A percentile compares a stretch with the other conserved stretches of the same genome.
phyloP scores from a whole-genome alignment of 495 filamentous ascomycete genomes.

The Stereocaulon alpinum region DNA sequence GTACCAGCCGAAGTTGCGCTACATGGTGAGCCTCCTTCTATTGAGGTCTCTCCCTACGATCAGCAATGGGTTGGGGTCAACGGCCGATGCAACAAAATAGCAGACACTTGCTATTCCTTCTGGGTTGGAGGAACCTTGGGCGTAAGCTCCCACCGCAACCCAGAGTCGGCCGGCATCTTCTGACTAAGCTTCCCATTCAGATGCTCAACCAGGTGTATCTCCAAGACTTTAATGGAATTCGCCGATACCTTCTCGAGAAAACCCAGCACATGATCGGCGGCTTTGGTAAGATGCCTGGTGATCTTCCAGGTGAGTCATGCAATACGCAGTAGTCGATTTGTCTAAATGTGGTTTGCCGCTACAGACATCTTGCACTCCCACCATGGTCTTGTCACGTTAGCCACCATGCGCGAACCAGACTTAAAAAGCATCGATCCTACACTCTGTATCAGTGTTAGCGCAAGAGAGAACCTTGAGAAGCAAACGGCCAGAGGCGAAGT shows the following conservation, averaged over 20 bases:
- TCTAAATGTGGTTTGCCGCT: not conserved
- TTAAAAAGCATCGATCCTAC: slow-evolving; percentile 55
- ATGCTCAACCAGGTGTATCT: slow-evolving; percentile 55
- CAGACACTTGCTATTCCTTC: slow-evolving; percentile 91
- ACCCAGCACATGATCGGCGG: slow-evolving; percentile 89
- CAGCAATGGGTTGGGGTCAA: slow-evolving; percentile 63
- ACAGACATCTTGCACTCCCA: slow-evolving; percentile 81
- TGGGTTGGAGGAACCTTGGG: slow-evolving; percentile 70
- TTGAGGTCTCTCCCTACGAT: slow-evolving; percentile 26
- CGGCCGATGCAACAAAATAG: slow-evolving; percentile 76
- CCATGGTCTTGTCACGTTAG: slow-evolving; percentile 72
- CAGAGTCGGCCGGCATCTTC: not conserved
- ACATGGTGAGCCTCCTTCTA: not conserved
- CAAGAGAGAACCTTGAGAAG: slow-evolving; percentile 32
- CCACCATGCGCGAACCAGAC: slow-evolving; percentile 51
- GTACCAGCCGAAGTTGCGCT: not conserved
- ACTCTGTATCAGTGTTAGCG: slow-evolving; percentile 51
- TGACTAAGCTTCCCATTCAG: slow-evolving; percentile 29
- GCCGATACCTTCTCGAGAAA: slow-evolving; percentile 71
- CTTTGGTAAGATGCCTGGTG: slow-evolving; percentile 73
- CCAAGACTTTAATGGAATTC: slow-evolving; percentile 48
- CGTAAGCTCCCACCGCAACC: slow-evolving; percentile 31
- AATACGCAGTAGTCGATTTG: slow-evolving; percentile 3
- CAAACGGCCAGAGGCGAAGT: not conserved
- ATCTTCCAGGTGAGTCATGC: slow-evolving; percentile 51